Evolutionary conservation across 129 eudicot species (phyloP), one percentile per base, ranked within the genome.

Genomic region (Tagetes erecta): DNA sequence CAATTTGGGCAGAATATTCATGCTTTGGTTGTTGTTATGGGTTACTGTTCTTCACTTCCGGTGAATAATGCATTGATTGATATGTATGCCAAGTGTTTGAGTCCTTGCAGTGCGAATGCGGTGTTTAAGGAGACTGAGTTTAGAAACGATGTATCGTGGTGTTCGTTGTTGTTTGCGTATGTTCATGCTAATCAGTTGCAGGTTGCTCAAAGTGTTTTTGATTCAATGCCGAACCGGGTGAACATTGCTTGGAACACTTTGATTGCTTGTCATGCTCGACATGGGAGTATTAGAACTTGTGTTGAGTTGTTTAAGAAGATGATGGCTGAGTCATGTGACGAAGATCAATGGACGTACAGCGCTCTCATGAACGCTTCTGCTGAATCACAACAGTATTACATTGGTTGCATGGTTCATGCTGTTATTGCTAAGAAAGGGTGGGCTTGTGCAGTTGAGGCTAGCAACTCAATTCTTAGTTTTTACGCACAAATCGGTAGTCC

Each of bases 321-420:
- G 97, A 40, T 80, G 72, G 82, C 49, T 45, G 88, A 83, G 63
- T 68, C 71, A 31, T 83, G 84, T 52, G 72, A 79, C 2, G 89
- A 90, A 13, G 96, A 91, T 80, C 86, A 91, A 33, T 91, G 88
- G 83, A 88, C 97, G 6, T 84, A 88, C 12, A 91, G 97, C 55
- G 74, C 97, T 11, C 76, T 86, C 47, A 88, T 91, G 92, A 84
- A 79, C 50, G 88, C 83, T 65, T 86, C 85, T 77, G 49, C 80
- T 69, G 92, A 86, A 80, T 70, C 83, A 14, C 77, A 37, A 45
- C 84, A 86, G 34, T 74, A 76, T 71, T 51, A 13, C 31, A 64
- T 60, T 2, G 97, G 96, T 52, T 72, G 78, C 51, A 70, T 84
- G 87, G 33, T 86, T 50, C 97, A 91, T 34, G 73, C 82, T n/a